These are phyloP conservation scores for Botrytis byssoidea DNA, from an alignment of 2,329 filamentous ascomycete genomes.

Conservation along the genomic window DNA sequence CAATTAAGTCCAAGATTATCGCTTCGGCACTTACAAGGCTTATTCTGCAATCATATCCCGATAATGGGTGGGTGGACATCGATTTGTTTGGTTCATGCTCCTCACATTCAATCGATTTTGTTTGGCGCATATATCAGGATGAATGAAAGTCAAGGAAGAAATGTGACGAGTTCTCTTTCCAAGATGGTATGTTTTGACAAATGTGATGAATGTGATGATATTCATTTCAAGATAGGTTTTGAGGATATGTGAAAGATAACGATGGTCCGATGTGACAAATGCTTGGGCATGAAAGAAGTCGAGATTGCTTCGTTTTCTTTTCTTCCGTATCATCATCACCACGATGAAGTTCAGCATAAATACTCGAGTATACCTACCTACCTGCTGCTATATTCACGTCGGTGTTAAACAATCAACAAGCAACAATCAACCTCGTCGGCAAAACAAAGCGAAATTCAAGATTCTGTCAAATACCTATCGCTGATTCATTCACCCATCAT, in stretches of 20 bases:
- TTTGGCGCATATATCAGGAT: not conserved
- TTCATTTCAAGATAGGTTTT: not conserved
- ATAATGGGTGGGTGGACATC: constrained; percentile 23
- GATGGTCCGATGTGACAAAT: not conserved
- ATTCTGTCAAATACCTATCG: not conserved
- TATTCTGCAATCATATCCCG: constrained; percentile 24
- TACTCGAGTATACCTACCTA: not conserved
- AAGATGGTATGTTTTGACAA: not conserved
- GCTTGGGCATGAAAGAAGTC: not conserved
- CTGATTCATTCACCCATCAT: not conserved
- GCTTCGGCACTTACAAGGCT: constrained; percentile 29
- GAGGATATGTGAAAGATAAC: not conserved
- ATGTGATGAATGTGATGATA: not conserved
- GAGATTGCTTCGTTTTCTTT: not conserved
- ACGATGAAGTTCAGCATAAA: not conserved
- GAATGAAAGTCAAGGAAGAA: not conserved
- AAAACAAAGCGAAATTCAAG: not conserved
- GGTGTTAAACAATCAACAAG: not conserved
- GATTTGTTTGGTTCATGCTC: not conserved
- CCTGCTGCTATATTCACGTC: not conserved
- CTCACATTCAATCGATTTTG: not conserved
- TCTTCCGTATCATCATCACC: not conserved
- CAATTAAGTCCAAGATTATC: not conserved
- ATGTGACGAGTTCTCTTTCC: not conserved
- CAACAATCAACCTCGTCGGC: not conserved